Conservation (phyloP, 2,329 filamentous ascomycete genomes). For the Cryphonectria carpinicola region DNA sequence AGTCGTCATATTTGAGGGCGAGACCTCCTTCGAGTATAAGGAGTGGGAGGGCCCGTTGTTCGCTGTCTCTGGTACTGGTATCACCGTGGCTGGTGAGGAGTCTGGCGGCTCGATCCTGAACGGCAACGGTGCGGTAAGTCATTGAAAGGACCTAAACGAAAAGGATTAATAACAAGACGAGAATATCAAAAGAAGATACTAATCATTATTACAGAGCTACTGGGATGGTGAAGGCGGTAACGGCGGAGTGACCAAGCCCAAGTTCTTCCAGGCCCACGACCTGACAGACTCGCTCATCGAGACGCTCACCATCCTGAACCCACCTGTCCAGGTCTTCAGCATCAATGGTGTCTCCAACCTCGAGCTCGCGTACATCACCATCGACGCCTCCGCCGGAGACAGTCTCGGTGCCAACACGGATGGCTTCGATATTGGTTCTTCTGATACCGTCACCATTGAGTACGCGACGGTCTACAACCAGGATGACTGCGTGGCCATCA, state of each 20-base stretch:
- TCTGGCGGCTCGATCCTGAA: conserved; percentile 29
- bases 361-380: conserved; percentile 40
- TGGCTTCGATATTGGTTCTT: conserved; percentile 60
- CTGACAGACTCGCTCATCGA: conserved; percentile 44
- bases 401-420: conserved; percentile 56
- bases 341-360: conserved; percentile 44
- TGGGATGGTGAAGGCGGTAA: conserved; percentile 43
- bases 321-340: conserved; percentile 47
- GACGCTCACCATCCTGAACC: conserved; percentile 45
- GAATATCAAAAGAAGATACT: background rate
- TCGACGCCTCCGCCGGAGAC: conserved; percentile 44
- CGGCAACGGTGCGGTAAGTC: conserved; percentile 25
- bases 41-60: conserved; percentile 63
- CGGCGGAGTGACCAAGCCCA: conserved; percentile 45
- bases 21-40: conserved; percentile 49
- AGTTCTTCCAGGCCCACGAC: conserved; percentile 54
- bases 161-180: background rate
- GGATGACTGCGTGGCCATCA: conserved; percentile 64
- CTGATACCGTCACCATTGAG: conserved; percentile 53
- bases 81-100: conserved; percentile 35
- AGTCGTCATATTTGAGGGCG: conserved; percentile 40
- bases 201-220: conserved; percentile 11
- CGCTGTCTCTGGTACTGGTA: conserved; percentile 29
- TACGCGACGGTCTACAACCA: conserved; percentile 61
- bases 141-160: too few relatives aligned